These are phyloP conservation scores for Boletus reticulatus DNA, from an alignment of 768 basidiomycete species.

Conservation along the genomic window DNA sequence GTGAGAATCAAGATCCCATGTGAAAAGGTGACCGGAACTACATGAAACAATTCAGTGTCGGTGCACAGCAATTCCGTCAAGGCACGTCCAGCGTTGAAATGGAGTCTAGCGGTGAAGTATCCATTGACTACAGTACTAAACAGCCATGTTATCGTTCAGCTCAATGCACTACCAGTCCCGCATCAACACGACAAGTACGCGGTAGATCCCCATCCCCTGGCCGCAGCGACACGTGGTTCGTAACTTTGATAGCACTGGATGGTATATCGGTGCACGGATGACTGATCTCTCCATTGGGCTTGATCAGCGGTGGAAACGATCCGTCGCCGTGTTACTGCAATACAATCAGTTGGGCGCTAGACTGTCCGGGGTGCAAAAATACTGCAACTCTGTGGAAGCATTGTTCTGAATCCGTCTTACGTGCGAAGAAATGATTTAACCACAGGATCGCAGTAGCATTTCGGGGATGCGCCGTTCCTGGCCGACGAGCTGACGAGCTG, in stretches of 20 bases:
- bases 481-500: constrained; percentile 13
- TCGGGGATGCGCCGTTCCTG: constrained; percentile 23
- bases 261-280: constrained; percentile 10
- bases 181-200: constrained; percentile 15
- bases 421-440: constrained; percentile 15
- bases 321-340: constrained; percentile 4
- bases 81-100: not conserved
- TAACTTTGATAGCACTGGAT: not conserved
- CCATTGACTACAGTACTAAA: not conserved
- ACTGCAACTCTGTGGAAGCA: constrained; percentile 1
- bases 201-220: constrained; percentile 12
- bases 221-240: constrained; percentile 15
- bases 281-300: constrained; percentile 15
- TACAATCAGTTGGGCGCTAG: constrained; percentile 7
- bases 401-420: constrained; percentile 4
- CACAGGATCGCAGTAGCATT: constrained; percentile 10
- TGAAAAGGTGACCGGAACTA: constrained; percentile 17
- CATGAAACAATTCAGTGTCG: constrained; percentile 8
- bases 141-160: not conserved
- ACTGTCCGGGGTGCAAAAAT: constrained; percentile 12
- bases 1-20: constrained; percentile 22
- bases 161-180: not conserved
- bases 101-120: not conserved
- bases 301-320: constrained; percentile 22
- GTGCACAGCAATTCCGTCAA: constrained; percentile 19